Evolutionary conservation across 257 asterid genomes (phyloP).

Genomic region (Apocynum venetum): DNA sequence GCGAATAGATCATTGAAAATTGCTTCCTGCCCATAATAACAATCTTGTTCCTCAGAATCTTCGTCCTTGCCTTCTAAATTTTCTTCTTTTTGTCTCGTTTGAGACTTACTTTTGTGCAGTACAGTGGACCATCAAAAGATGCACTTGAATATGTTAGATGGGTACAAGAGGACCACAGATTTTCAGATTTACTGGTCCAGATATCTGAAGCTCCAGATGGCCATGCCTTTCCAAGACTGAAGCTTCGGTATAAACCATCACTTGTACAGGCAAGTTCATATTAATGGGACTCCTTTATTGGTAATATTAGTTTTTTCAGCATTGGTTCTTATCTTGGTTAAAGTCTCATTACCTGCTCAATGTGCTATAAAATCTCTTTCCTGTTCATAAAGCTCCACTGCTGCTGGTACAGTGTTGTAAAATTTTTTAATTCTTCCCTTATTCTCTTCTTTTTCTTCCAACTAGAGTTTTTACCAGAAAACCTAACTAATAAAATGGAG

Average conservation of each 20-base stretch:
- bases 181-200: constrained; percentile 75
- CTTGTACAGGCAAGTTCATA: constrained; percentile 82
- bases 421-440: not conserved
- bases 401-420: not conserved
- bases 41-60: not conserved
- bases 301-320: constrained; percentile 3
- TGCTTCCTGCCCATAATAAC: not conserved
- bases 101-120: constrained; percentile 55
- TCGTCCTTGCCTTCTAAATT: not conserved
- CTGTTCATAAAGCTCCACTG: not conserved
- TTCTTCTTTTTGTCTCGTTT: constrained; percentile 4
- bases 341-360: not conserved
- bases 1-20: not conserved
- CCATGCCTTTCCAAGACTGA: constrained; percentile 88
- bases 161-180: constrained; percentile 75
- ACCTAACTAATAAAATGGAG: not conserved
- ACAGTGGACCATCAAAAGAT: constrained; percentile 90
- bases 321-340: constrained; percentile 3
- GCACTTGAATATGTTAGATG: constrained; percentile 77
- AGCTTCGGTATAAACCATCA: constrained; percentile 91
- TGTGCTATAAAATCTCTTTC: not conserved
- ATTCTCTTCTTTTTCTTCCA: not conserved
- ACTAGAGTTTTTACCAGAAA: not conserved
- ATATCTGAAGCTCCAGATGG: constrained; percentile 63
- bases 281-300: constrained; percentile 4